A percentile compares a stretch with the other conserved stretches of the same genome.
Conservation (phyloP, 805 yeast genomes). For the Myxozyma neglecta region DNA sequence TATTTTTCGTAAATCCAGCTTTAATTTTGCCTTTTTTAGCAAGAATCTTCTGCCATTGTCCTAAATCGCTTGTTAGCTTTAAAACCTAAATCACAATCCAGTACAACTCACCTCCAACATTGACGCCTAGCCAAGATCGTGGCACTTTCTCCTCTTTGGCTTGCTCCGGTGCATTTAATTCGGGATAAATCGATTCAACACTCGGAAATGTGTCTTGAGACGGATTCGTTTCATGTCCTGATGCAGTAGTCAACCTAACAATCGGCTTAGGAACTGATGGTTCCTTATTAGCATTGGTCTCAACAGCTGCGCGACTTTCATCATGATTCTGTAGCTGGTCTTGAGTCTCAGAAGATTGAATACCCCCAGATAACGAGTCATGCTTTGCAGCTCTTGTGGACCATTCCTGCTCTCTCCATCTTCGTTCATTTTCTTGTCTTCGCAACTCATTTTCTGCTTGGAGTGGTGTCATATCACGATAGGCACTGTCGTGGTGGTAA, state of each 20-base stretch:
- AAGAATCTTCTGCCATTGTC: background rate
- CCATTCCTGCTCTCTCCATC: conserved; percentile 17
- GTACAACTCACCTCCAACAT: conserved; percentile 1
- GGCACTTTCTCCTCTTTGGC: background rate
- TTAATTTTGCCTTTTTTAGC: too few relatives aligned
- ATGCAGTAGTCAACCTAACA: conserved; percentile 21
- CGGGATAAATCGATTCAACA: background rate
- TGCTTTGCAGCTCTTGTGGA: background rate
- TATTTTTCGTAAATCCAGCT: too few relatives aligned
- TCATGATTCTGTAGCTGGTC: background rate
- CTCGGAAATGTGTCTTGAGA: conserved; percentile 19
- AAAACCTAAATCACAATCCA: background rate
- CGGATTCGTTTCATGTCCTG: conserved; percentile 24
- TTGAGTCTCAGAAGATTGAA: background rate
- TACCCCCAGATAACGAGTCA: background rate
- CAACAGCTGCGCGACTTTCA: background rate
- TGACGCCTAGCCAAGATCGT: conserved; percentile 1
- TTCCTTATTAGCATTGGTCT: background rate
- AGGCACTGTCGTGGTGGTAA: background rate
- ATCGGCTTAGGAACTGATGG: conserved; percentile 1
- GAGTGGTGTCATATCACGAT: conserved; percentile 11
- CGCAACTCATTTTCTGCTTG: conserved; percentile 10
- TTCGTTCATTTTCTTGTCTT: conserved; percentile 10
- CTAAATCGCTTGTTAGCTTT: background rate
- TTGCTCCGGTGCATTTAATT: background rate